These are phyloP conservation scores for Zygosaccharomyces gambellarensis DNA, from an alignment of 805 yeast genomes.

Conservation along the genomic window DNA sequence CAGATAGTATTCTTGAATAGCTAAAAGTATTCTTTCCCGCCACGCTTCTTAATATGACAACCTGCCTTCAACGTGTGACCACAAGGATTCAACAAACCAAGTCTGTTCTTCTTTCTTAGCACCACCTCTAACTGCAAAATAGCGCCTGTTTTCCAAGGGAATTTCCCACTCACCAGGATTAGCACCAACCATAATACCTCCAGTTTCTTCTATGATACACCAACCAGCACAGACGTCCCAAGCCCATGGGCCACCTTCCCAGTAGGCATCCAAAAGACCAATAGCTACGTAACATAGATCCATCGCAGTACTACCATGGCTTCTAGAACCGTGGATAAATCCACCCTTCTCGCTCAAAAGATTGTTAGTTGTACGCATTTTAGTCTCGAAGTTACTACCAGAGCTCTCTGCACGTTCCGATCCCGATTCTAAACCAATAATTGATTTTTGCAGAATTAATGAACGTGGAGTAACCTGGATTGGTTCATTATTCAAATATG, in stretches of 20 bases:
- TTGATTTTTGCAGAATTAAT: conserved; percentile 46
- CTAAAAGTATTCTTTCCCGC: background rate
- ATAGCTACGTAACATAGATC: conserved; percentile 54
- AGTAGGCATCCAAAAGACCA: conserved; percentile 56
- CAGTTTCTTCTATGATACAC: conserved; percentile 56
- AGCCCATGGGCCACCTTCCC: conserved; percentile 68
- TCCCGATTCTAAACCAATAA: conserved; percentile 59
- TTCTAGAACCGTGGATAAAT: conserved; percentile 56
- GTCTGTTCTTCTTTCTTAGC: conserved; percentile 41
- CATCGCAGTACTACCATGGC: conserved; percentile 62
- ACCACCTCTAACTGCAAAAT: conserved; percentile 52
- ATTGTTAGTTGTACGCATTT: conserved; percentile 44
- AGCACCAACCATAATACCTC: conserved; percentile 54
- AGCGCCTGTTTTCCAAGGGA: conserved; percentile 48
- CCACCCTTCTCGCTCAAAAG: conserved; percentile 48
- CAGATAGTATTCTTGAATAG: background rate
- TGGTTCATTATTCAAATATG: conserved; percentile 44
- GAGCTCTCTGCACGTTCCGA: conserved; percentile 52
- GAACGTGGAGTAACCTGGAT: conserved; percentile 34
- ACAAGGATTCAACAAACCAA: conserved; percentile 44
- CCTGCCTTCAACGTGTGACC: conserved; percentile 46
- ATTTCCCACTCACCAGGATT: conserved; percentile 46
- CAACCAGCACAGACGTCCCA: conserved; percentile 73
- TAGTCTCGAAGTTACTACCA: conserved; percentile 47
- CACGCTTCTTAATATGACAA: conserved; percentile 35